Evolutionary conservation across 306 rosid genomes (phyloP), one percentile per base, ranked within the genome.

Genomic region (Castanospermum australe): DNA sequence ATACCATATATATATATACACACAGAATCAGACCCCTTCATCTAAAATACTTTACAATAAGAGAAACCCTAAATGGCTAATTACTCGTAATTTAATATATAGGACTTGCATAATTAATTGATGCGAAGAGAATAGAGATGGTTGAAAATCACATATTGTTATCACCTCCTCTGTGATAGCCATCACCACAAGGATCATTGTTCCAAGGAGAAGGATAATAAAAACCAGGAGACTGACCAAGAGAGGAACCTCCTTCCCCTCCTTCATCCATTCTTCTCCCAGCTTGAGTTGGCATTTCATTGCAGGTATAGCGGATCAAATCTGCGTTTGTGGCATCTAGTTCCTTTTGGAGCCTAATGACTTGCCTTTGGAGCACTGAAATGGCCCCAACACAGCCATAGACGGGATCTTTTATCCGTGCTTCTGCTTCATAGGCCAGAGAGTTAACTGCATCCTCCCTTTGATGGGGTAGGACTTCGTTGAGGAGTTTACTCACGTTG

Each of bases 381-480:
- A 94, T 90, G 39, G 91, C 91, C 2, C 96, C 98, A 21, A 92
- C 97, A 63, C 98, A 94, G 22, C 98, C 98, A 66, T 94, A 94
- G 4, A 94, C 97, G 0, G 98, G 98, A 65, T 94, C 98, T 51
- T 90, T 94, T 38, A 91, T 88, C 67, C 98, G 76, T 0, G 98
- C 98, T 81, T 90, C 98, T 4, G 98, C 98, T 73, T 94, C 98
- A 35, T 94, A 94, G 14, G 98, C 98, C 14, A 94, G 72, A 33
- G 98, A 94, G 67, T 92, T 94, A 33, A 94, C 94, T 0, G 98
- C 89, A 28, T 94, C 98, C 39, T 94, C 97, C 30, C 98, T 85
- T 56, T 90, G 98, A 60, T 90, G 89, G 0, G 98, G 97, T 11
- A 20, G 86, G 5, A 94, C 94, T 65, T 94, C 98, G 1, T 94